These are phyloP conservation scores for Geosmithia putterillii DNA, from an alignment of 2,329 filamentous ascomycete species.

Conservation along the genomic window DNA sequence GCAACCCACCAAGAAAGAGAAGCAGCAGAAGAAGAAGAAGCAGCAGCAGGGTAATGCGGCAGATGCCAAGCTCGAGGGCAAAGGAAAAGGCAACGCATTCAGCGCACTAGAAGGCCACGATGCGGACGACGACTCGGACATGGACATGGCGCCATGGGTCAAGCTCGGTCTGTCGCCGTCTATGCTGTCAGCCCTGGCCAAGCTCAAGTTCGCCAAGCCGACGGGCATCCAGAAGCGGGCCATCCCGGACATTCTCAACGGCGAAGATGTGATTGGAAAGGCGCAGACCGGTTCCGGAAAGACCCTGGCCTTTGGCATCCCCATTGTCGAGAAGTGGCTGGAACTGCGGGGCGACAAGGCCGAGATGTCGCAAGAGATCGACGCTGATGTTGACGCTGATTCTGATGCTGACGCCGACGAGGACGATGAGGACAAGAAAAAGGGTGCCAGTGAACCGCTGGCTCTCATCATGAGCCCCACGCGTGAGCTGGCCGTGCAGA, in stretches of 20 bases:
- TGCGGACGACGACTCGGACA: conserved; percentile 34
- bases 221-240: conserved; percentile 69
- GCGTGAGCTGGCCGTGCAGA: conserved; percentile 84
- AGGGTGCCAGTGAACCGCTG: conserved; percentile 31
- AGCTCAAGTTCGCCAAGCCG: conserved; percentile 67
- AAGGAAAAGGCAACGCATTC: conserved; percentile 38
- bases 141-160: conserved; percentile 68
- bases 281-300: conserved; percentile 95
- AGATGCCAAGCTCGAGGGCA: conserved; percentile 21
- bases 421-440: conserved; percentile 13
- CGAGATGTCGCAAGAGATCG: conserved; percentile 14
- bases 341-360: conserved; percentile 25
- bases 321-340: conserved; percentile 78
- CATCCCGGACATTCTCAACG: conserved; percentile 72
- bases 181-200: conserved; percentile 62
- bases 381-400: too few species aligned
- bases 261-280: conserved; percentile 89
- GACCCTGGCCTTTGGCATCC: conserved; percentile 87
- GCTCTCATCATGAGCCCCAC: conserved; percentile 85
- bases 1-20: conserved; percentile 9
- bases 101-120: conserved; percentile 37
- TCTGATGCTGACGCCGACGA: conserved; percentile 19
- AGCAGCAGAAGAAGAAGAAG: conserved; percentile 8
- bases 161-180: conserved; percentile 59
- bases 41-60: conserved; percentile 9